phyloP scores from a whole-genome alignment of 1,284 basidiomycete genomes.

The Papiliotrema nemorosa region DNA sequence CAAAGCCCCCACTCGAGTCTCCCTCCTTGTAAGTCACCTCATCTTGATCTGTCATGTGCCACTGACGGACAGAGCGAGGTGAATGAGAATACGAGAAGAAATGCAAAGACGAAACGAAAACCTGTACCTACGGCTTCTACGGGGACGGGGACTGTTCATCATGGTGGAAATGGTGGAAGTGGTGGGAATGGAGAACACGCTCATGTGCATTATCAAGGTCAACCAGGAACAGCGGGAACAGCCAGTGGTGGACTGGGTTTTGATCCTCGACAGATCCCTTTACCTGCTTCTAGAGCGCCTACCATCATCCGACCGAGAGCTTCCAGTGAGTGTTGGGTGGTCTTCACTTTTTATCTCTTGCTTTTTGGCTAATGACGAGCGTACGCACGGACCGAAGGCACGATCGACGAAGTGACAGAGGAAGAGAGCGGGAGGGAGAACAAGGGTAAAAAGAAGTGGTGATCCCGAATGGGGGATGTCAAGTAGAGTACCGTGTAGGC shows the following conservation, averaged over 20 bases:
- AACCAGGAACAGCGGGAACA: too few species aligned
- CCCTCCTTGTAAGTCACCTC: background rate
- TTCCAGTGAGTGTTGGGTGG: slow-evolving; percentile 9
- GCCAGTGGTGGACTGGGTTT: too few species aligned
- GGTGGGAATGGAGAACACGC: background rate
- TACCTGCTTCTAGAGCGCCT: slow-evolving; percentile 18
- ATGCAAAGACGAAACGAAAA: slow-evolving; percentile 4
- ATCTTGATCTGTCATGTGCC: background rate
- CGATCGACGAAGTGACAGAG: slow-evolving; percentile 40
- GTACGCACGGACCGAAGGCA: slow-evolving; percentile 33
- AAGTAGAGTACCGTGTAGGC: too few species aligned
- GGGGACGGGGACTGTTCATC: too few species aligned
- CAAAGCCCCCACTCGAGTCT: background rate
- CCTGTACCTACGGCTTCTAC: slow-evolving; percentile 2
- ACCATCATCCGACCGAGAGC: slow-evolving; percentile 12
- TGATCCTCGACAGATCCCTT: slow-evolving; percentile 15
- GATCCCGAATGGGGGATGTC: background rate
- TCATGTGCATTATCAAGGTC: too few species aligned
- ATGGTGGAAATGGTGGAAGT: too few species aligned
- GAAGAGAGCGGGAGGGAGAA: slow-evolving; percentile 31
- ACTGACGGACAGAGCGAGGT: slow-evolving; percentile 1
- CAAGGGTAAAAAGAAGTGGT: background rate
- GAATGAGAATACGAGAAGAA: background rate
- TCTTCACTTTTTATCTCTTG: too few species aligned
- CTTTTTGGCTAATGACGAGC: slow-evolving; percentile 21